Conservation (phyloP, 1,284 basidiomycete genomes). For the Cutaneotrichosporon daszewskae region DNA sequence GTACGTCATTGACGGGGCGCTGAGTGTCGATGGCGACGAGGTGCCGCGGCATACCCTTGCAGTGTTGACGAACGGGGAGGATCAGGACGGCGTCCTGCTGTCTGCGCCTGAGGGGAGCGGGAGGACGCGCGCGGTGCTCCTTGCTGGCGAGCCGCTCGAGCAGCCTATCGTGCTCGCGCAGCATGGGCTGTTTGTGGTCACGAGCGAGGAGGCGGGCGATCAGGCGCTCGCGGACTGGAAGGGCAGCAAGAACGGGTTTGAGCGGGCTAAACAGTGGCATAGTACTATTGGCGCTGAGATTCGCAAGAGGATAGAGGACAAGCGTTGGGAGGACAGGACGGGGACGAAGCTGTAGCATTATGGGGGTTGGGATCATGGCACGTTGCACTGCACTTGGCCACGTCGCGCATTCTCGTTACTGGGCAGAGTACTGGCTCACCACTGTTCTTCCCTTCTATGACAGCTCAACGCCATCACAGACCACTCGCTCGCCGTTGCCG, state of each 20-base stretch:
- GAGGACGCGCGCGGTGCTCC: conserved; percentile 58
- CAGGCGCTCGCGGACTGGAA: conserved; percentile 79
- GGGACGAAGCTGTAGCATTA: too few relatives aligned
- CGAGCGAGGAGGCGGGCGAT: conserved; percentile 69
- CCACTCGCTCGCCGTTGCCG: too few relatives aligned
- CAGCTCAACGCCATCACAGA: too few relatives aligned
- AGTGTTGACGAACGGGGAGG: conserved; percentile 47
- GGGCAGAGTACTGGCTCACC: too few relatives aligned
- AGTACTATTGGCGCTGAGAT: conserved; percentile 82
- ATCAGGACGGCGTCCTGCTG: conserved; percentile 41
- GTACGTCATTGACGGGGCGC: conserved; percentile 61
- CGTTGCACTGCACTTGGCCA: too few relatives aligned
- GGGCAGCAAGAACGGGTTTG: conserved; percentile 76
- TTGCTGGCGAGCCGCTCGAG: conserved; percentile 82
- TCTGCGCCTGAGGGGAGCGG: not conserved
- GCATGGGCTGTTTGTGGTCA: conserved; percentile 63
- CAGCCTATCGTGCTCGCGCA: conserved; percentile 77
- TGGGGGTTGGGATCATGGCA: too few relatives aligned
- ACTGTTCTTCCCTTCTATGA: too few relatives aligned
- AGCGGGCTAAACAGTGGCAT: conserved; percentile 80
- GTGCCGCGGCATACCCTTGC: conserved; percentile 67
- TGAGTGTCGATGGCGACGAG: conserved; percentile 50
- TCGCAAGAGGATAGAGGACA: too few relatives aligned
- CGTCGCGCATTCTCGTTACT: too few relatives aligned
- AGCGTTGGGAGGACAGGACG: too few relatives aligned